These are phyloP conservation scores for Colletotrichum abscissum DNA, from an alignment of 2,329 filamentous ascomycete species.

Conservation along the genomic window DNA sequence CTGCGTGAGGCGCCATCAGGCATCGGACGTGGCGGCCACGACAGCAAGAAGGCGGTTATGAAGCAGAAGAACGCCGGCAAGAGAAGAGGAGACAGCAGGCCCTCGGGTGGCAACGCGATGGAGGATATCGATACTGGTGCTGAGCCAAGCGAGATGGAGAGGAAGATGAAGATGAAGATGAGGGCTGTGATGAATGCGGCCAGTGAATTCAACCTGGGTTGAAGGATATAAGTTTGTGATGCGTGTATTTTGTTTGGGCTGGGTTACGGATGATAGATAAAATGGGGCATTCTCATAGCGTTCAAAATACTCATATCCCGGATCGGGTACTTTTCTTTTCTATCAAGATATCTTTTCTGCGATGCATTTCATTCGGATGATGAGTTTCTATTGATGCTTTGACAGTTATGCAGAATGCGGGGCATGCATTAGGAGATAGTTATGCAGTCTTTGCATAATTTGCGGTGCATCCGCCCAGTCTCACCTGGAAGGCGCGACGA, in stretches of 20 bases:
- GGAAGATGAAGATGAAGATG: slow-evolving; percentile 74
- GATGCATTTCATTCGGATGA: not conserved
- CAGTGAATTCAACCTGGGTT: slow-evolving; percentile 77
- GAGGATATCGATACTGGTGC: slow-evolving; percentile 42
- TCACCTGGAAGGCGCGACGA: not conserved
- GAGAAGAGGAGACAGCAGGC: slow-evolving; percentile 31
- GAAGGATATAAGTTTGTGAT: slow-evolving; percentile 31
- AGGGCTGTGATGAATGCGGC: slow-evolving; percentile 66
- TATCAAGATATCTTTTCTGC: not conserved
- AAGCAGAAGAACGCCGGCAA: slow-evolving; percentile 42
- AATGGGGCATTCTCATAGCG: slow-evolving; percentile 24
- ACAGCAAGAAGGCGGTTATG: slow-evolving; percentile 54
- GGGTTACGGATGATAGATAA: slow-evolving; percentile 28
- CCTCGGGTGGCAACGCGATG: slow-evolving; percentile 40
- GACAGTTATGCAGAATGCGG: not conserved
- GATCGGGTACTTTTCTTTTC: slow-evolving; percentile 21
- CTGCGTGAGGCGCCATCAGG: slow-evolving; percentile 88
- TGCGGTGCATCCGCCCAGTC: not conserved
- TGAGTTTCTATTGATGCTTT: too few relatives aligned
- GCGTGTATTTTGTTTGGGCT: not conserved
- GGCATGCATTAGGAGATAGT: not conserved
- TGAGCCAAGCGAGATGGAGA: slow-evolving; percentile 63
- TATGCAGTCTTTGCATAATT: not conserved
- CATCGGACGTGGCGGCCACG: slow-evolving; percentile 72
- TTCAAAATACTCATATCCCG: slow-evolving; percentile 28